These are phyloP conservation scores for Guadua angustifolia DNA, from an alignment of 176 grass and related monocot species.

Conservation along the genomic window DNA sequence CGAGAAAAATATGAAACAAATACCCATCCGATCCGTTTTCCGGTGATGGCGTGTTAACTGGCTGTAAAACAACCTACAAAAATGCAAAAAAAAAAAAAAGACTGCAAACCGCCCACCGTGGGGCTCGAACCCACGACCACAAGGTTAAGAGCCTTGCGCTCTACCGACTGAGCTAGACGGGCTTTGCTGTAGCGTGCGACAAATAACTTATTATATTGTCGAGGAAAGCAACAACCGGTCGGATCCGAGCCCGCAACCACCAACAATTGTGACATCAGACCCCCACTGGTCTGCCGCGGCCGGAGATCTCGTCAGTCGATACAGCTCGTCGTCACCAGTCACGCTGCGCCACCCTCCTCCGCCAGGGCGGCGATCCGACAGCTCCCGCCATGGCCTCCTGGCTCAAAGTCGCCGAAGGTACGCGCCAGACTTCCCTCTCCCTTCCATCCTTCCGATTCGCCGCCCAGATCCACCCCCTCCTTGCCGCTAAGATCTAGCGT, in stretches of 20 bases:
- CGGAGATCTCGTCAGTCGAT: conserved; percentile 50
- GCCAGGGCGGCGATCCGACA: conserved; percentile 22
- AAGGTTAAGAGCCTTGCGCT: conserved; percentile 35
- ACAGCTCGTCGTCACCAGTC: conserved; percentile 39
- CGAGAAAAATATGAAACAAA: too few relatives aligned
- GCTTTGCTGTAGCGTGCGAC: too few relatives aligned
- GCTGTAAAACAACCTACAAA: too few relatives aligned
- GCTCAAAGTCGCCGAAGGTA: conserved; percentile 99
- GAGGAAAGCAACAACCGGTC: not conserved
- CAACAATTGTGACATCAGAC: conserved; percentile 30
- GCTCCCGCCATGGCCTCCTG: conserved; percentile 82
- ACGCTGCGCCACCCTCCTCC: conserved; percentile 35
- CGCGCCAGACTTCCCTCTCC: conserved; percentile 21
- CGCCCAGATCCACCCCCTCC: conserved; percentile 38
- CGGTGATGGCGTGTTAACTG: too few relatives aligned
- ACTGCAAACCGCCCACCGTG: conserved; percentile 45
- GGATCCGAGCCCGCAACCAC: conserved; percentile 36
- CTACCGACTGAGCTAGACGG: conserved; percentile 24
- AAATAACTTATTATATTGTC: too few relatives aligned
- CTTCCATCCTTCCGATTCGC: conserved; percentile 27
- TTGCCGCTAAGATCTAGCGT: conserved; percentile 32
- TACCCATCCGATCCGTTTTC: too few relatives aligned
- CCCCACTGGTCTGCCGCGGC: conserved; percentile 18
- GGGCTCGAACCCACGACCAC: conserved; percentile 74
- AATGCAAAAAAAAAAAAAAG: too few relatives aligned